A percentile compares a stretch with the other conserved stretches of the same genome.
Conservation (phyloP, 1,284 basidiomycete genomes). For the Mycosarcoma maydis region DNA sequence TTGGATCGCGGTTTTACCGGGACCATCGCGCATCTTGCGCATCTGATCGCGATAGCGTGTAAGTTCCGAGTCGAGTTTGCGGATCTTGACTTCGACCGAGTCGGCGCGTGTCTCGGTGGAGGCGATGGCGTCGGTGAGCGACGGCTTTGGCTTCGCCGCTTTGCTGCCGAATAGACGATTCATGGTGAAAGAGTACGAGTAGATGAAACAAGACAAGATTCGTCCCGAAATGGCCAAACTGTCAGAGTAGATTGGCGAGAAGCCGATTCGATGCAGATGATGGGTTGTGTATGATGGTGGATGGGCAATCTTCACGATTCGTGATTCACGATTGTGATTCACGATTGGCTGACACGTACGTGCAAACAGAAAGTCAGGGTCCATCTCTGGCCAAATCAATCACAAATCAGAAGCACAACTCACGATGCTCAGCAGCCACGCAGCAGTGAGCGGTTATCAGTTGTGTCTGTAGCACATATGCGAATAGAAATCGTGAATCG, state of each 20-base stretch:
- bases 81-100: slow-evolving; percentile 94
- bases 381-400: background rate
- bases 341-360: too few relatives aligned
- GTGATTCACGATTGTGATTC: background rate
- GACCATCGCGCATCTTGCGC: slow-evolving; percentile 89
- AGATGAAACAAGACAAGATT: too few relatives aligned
- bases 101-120: slow-evolving; percentile 90
- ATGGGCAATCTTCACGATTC: background rate
- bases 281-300: slow-evolving; percentile 6
- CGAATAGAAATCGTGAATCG: too few relatives aligned
- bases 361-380: slow-evolving; percentile 10
- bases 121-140: slow-evolving; percentile 87
- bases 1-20: slow-evolving; percentile 95
- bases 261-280: background rate
- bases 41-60: slow-evolving; percentile 94
- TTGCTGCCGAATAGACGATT: slow-evolving; percentile 69
- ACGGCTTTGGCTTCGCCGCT: slow-evolving; percentile 75
- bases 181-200: slow-evolving; percentile 36
- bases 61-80: slow-evolving; percentile 94
- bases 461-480: too few relatives aligned
- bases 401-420: too few relatives aligned
- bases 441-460: too few relatives aligned
- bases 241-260: too few relatives aligned
- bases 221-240: too few relatives aligned
- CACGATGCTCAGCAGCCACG: too few relatives aligned